Conservation (phyloP, 23 red algal species). For the Gracilaria vermiculophylla region DNA sequence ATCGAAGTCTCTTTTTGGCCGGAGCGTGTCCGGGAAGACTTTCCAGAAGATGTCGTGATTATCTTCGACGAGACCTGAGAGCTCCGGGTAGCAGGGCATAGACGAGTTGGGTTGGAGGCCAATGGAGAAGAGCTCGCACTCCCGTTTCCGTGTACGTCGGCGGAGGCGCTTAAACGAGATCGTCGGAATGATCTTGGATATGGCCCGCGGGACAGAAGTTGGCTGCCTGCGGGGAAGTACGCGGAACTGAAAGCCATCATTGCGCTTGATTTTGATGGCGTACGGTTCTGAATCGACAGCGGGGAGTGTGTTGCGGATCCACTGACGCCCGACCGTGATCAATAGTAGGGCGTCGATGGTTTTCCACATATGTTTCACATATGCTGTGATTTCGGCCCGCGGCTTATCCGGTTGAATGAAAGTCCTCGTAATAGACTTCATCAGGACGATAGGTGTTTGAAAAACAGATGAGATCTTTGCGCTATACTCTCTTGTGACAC, state of each 20-base stretch:
- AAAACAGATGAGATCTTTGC: too few species aligned
- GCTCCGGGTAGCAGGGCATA: not conserved
- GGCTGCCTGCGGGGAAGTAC: not conserved
- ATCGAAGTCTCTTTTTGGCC: not conserved
- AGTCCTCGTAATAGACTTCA: too few species aligned
- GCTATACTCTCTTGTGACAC: too few species aligned
- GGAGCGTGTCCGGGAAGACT: slow-evolving; percentile 8
- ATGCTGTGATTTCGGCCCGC: not conserved
- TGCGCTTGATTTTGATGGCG: slow-evolving; percentile 12
- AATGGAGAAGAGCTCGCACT: not conserved
- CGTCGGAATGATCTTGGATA: too few species aligned
- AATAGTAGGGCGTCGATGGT: not conserved
- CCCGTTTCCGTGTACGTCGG: not conserved
- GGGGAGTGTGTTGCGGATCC: not conserved
- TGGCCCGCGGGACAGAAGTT: too few species aligned
- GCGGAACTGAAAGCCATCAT: not conserved
- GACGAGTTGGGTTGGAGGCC: not conserved
- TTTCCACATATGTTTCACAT: not conserved
- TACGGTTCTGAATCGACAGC: not conserved
- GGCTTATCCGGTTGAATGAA: too few species aligned
- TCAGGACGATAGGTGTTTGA: not conserved
- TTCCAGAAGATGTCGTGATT: slow-evolving; percentile 1
- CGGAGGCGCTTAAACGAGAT: not conserved
- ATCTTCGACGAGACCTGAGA: not conserved
- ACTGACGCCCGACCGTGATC: not conserved